A percentile compares a stretch with the other conserved stretches of the same genome.
These are phyloP conservation scores for Ogataea thermomethanolica DNA, from an alignment of 805 yeast species.

Conservation along the genomic window DNA sequence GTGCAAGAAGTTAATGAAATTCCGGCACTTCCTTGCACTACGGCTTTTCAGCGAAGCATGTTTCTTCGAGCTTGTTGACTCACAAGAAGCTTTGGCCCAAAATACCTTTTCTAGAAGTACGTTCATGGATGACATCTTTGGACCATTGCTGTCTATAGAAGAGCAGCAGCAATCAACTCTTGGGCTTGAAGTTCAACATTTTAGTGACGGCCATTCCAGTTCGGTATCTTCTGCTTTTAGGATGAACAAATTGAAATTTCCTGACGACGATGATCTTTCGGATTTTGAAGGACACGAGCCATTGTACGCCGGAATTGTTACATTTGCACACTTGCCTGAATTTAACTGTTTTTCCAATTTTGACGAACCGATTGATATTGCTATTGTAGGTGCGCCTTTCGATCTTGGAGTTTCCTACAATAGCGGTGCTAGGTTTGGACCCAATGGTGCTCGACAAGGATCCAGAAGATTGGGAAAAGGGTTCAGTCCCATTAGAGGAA, in stretches of 20 bases:
- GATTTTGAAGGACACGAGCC: constrained; percentile 24
- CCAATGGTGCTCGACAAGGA: constrained; percentile 43
- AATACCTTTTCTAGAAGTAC: not conserved
- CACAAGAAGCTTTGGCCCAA: too few species aligned
- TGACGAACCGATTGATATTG: constrained; percentile 41
- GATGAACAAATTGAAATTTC: constrained; percentile 28
- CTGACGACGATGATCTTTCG: constrained; percentile 36
- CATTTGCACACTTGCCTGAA: constrained; percentile 45
- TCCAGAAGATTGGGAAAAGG: constrained; percentile 45
- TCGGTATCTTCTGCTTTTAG: constrained; percentile 12
- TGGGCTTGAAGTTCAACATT: too few species aligned
- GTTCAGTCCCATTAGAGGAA: constrained; percentile 38
- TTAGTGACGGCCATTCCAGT: too few species aligned
- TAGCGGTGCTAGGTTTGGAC: constrained; percentile 61
- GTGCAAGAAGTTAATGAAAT: too few species aligned
- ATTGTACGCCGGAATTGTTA: constrained; percentile 48
- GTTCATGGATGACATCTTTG: constrained; percentile 13
- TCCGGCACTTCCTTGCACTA: too few species aligned
- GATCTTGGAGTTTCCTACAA: constrained; percentile 54
- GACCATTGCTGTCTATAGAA: constrained; percentile 4
- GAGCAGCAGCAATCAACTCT: not conserved
- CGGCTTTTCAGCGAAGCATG: too few species aligned
- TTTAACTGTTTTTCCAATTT: constrained; percentile 22
- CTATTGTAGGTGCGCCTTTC: constrained; percentile 43
- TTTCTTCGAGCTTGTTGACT: too few species aligned